Base-by-base conservation (phyloP, 2,329 filamentous ascomycete genomes). In the Beauveria pseudobassiana region DNA sequence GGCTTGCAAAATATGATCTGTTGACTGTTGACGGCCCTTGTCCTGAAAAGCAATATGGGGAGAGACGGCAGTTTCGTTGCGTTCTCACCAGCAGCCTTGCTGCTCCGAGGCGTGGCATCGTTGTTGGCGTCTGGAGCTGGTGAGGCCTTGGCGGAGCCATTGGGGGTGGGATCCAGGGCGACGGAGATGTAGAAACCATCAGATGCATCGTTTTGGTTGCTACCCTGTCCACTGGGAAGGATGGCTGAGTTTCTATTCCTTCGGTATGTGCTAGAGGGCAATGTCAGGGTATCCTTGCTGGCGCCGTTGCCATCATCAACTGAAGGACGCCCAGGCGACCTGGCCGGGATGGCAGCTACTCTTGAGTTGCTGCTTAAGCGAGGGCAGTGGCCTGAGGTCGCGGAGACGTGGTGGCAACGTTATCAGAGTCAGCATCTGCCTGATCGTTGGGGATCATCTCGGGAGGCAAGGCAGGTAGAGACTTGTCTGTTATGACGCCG, bases 31-130 rank as follows among this genome's bases (percentile, higher is more conserved):
- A 2, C 89, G 84, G 2, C 85, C 85, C 74, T 93, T 95, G 69
- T 96, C 91, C 72, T 96, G 91, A 71, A 92, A 96, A 24, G 91
- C 89, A 68, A 96, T 96, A 69, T 96, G 92, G n/a, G 92, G 91
- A 18, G 86, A 83, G 63, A 77, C 72, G 61, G 78, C 77, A 1
- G 81, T 82, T 49, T 82, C 81, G 18, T 69, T 70, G 53, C 78
- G 79, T 66, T 80, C 57, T 83, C 79, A 3, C 73, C 65, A 18
- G 75, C 66, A 2, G 74, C 70, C 70, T 79, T 81, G 66, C 88
- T 88, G 65, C 89, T 87, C 64, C 79, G 82, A 26, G 84, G 80
- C 64, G 78, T 80, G 60, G 74, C 76, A 54, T 85, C 80, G 10
- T 70, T 64, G 28, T 76, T 69, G 49, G 74, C 73, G 51, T 84